Evolutionary conservation across 768 basidiomycete species (phyloP), one percentile per base, ranked within the genome.

Genomic region (Chlorophyllum brunneum): DNA sequence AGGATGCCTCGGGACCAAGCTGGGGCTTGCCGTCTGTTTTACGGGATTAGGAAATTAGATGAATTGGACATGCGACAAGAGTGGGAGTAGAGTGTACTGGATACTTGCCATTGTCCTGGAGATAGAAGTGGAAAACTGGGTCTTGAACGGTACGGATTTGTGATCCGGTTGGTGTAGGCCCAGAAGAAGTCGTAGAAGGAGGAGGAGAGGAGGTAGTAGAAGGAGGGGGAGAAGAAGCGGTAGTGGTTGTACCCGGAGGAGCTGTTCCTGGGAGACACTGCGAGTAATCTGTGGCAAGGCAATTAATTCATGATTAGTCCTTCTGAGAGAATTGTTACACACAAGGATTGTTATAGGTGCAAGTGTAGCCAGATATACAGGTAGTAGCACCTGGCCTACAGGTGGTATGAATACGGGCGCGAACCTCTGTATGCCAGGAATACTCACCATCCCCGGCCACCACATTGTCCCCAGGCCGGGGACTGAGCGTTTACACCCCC

Each of bases 101-200:
- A 15, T 46, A 57, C 70, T 43, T 48, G 79, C 78, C 73, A 33
- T 63, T 61, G 55, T 70, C 71, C 57, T 81, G 81, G 18, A 82
- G 69, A 63, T 82, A 82, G 59, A 80, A 76, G 59, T 82, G 80
- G 55, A 66, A 81, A 5, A 79, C 78, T 3, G 81, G 80, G 40
- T 71, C 72, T 56, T 75, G 70, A 29, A 74, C 80, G 1, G 75
- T 64, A 44, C 81, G 75, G 46, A 82, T 80, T 56, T 80, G 79
- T 24, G 76, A 75, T 4, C 70, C 73, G 30, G 72, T 72, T 1
- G 71, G 63, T 0, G 66, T 57, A 27, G 76, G 63, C 31, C 72
- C 70, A 7, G 67, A 61, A 2, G 65, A 58, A 10, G 67, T 63
- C 1, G 69, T 63, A n/a, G n/a, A n/a, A n/a, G n/a, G n/a, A 4